phyloP scores from a whole-genome alignment of 495 filamentous ascomycete genomes.

The Tuber indicum region DNA sequence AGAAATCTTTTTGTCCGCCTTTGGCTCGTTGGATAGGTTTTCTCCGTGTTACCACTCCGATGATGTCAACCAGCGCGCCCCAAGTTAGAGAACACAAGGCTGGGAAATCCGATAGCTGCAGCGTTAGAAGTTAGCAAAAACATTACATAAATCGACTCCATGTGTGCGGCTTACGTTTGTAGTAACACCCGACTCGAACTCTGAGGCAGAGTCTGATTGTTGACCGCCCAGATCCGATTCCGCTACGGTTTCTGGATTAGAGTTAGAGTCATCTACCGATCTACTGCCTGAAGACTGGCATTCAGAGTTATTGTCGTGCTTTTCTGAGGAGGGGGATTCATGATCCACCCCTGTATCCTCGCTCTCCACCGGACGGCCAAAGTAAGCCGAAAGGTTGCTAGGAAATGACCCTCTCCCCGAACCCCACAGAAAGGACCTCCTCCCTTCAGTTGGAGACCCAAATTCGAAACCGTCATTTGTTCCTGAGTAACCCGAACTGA shows the following conservation, averaged over 20 bases:
- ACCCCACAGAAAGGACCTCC: conserved; percentile 25
- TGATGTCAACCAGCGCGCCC: conserved; percentile 37
- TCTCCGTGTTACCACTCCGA: conserved; percentile 31
- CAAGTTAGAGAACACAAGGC: conserved; percentile 34
- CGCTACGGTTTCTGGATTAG: background rate
- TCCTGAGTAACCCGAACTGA: background rate
- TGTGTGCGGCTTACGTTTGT: conserved; percentile 22
- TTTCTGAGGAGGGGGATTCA: conserved; percentile 2
- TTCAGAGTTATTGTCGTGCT: conserved; percentile 27
- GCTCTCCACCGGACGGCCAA: conserved; percentile 22
- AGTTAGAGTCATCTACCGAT: background rate
- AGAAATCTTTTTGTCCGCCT: conserved; percentile 33
- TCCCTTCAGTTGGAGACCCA: background rate
- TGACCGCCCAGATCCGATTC: background rate
- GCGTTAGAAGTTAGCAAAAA: conserved; percentile 2
- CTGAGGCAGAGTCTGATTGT: conserved; percentile 21
- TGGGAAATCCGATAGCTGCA: conserved; percentile 34
- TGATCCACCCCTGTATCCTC: background rate
- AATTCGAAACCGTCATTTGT: conserved; percentile 7
- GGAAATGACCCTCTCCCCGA: conserved; percentile 16
- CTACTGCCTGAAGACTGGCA: conserved; percentile 31
- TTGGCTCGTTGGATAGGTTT: conserved; percentile 16
- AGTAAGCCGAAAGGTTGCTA: conserved; percentile 32
- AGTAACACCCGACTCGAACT: conserved; percentile 36
- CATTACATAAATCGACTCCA: background rate